Conservation (phyloP, 768 basidiomycete genomes). For the Mycena maculata region DNA sequence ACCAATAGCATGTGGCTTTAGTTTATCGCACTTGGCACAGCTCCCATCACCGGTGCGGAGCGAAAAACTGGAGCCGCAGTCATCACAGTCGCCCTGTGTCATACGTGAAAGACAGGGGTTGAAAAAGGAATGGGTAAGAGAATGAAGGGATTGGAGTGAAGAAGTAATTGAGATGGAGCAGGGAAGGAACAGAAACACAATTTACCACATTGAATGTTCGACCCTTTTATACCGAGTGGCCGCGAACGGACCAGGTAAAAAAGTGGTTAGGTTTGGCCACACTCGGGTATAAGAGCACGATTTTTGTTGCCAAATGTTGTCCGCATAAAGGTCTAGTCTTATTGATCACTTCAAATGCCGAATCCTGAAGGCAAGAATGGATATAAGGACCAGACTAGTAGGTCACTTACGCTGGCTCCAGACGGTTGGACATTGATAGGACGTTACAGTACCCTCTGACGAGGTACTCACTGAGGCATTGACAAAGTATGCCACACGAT, state of each 20-base stretch:
- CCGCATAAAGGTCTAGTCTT: background rate
- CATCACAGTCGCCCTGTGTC: background rate
- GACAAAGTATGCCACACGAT: conserved; percentile 2
- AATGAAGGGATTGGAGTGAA: background rate
- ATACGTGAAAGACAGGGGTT: background rate
- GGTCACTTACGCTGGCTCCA: background rate
- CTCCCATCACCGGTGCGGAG: background rate
- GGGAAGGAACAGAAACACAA: background rate
- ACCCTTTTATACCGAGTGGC: background rate
- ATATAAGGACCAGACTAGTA: background rate
- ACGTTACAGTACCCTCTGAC: conserved; percentile 2
- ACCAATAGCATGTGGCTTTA: background rate
- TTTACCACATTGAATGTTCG: background rate
- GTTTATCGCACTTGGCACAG: conserved; percentile 10
- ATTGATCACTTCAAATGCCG: background rate
- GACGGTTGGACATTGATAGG: background rate
- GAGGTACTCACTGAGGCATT: conserved; percentile 4
- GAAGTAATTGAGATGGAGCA: background rate
- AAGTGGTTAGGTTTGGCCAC: background rate
- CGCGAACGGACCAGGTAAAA: background rate
- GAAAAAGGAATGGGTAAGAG: background rate
- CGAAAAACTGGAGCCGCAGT: background rate
- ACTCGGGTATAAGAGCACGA: background rate
- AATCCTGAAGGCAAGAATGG: conserved; percentile 9
- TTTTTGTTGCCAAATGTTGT: no score